These are phyloP conservation scores for Casuarina equisetifolia DNA, from an alignment of 306 rosid genomes.

Conservation along the genomic window DNA sequence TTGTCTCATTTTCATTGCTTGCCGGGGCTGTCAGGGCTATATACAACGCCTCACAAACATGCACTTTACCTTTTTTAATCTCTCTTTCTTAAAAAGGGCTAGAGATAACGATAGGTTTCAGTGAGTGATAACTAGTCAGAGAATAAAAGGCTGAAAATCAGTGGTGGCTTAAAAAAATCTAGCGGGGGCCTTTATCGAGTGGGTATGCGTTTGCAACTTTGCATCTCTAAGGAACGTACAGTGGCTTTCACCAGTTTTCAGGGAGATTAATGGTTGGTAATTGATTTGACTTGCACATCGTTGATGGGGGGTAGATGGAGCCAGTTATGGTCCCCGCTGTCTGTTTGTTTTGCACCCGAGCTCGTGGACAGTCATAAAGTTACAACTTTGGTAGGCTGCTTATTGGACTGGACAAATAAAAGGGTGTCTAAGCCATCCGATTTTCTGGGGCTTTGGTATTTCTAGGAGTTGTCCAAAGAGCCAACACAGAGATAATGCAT, in stretches of 20 bases:
- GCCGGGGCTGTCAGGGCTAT: neutral
- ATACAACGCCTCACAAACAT: neutral
- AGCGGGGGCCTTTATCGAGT: neutral
- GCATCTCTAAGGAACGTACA: neutral
- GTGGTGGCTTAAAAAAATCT: neutral
- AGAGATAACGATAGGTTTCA: conserved; percentile 7
- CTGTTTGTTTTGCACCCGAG: neutral
- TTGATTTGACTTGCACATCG: conserved; percentile 19
- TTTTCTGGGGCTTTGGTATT: too few species aligned
- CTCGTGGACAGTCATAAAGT: neutral
- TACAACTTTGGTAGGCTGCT: neutral
- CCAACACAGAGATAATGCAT: too few species aligned
- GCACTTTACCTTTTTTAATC: too few species aligned
- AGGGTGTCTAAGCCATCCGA: too few species aligned
- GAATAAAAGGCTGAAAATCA: neutral
- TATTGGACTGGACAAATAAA: neutral
- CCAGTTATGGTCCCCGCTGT: conserved; percentile 12
- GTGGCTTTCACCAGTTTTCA: conserved; percentile 24
- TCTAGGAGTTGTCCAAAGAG: too few species aligned
- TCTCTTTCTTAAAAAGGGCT: neutral
- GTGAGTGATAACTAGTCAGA: neutral
- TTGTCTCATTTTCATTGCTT: neutral
- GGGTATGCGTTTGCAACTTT: neutral
- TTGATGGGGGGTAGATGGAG: conserved; percentile 8
- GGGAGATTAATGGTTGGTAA: conserved; percentile 22